Percentiles rank a stretch among this genome's conserved stretches.
Evolutionary conservation across 2,329 filamentous ascomycete species (phyloP).

Genomic region (Emmonsia crescens): DNA sequence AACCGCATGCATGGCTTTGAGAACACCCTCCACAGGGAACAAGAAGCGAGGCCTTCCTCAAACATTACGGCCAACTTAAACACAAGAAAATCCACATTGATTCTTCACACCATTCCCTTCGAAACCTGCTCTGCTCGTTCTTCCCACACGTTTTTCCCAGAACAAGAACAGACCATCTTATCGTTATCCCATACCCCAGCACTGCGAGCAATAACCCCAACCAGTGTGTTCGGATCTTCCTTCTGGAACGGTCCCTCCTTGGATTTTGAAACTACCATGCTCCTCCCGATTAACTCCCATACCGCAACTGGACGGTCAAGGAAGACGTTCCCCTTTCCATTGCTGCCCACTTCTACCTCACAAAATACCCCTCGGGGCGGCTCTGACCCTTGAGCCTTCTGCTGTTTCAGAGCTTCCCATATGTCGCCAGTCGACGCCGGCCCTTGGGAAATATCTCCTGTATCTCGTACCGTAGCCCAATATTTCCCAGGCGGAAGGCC

Average conservation of each 20-base stretch:
- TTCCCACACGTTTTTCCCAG: conserved; percentile 96
- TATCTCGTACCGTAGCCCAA: conserved; percentile 71
- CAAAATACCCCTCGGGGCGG: conserved; percentile 57
- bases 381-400: conserved; percentile 30
- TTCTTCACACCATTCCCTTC: conserved; percentile 72
- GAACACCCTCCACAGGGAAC: not conserved
- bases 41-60: not conserved
- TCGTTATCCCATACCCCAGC: conserved; percentile 99
- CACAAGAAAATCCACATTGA: not conserved
- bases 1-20: not conserved
- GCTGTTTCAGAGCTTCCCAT: conserved; percentile 51
- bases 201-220: conserved; percentile 88
- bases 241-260: conserved; percentile 48
- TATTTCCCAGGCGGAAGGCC: conserved; percentile 75
- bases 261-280: conserved; percentile 72
- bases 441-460: conserved; percentile 75
- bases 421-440: conserved; percentile 72
- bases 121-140: conserved; percentile 81
- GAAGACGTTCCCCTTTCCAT: conserved; percentile 69
- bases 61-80: not conserved
- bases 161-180: conserved; percentile 96
- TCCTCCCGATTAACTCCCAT: conserved; percentile 93
- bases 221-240: conserved; percentile 75
- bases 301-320: conserved; percentile 73
- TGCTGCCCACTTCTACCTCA: conserved; percentile 59